Evolutionary conservation across 352 stramenopile genomes (phyloP).

Genomic region (Globisporangium perplexum): DNA sequence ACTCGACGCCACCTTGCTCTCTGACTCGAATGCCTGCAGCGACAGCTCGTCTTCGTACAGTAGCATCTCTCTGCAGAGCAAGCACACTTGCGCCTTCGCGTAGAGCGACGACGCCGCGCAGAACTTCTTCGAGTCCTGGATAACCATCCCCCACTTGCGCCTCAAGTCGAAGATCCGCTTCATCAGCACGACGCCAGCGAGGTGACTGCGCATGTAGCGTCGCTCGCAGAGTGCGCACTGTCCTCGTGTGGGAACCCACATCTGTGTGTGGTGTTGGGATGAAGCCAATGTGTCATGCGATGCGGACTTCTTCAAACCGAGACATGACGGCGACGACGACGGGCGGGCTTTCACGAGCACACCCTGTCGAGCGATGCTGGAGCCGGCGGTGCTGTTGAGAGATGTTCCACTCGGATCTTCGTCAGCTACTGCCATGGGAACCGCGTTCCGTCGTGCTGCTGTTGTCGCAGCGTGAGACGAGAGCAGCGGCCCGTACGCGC

Average conservation of each 20-base stretch:
- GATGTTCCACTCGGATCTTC: not conserved
- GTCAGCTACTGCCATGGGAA: constrained; percentile 11
- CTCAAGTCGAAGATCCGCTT: constrained; percentile 44
- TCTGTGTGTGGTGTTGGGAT: constrained; percentile 2
- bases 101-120: constrained; percentile 29
- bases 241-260: constrained; percentile 22
- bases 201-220: constrained; percentile 34
- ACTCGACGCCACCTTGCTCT: not conserved
- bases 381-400: not conserved
- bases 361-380: not conserved
- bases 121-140: constrained; percentile 43
- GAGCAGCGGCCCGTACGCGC: not conserved
- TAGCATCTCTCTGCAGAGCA: constrained; percentile 43
- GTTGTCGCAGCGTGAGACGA: not conserved
- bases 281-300: not conserved
- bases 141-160: constrained; percentile 35
- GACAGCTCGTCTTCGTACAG: constrained; percentile 21
- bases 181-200: constrained; percentile 38
- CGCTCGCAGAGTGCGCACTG: constrained; percentile 38
- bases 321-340: constrained; percentile 8
- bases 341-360: constrained; percentile 9
- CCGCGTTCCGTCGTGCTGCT: constrained; percentile 12
- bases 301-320: not conserved
- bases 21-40: not conserved
- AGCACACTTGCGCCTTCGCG: constrained; percentile 29